phyloP scores from a whole-genome alignment of 2,329 filamentous ascomycete genomes.

The Neopestalotiopsis clavispora region DNA sequence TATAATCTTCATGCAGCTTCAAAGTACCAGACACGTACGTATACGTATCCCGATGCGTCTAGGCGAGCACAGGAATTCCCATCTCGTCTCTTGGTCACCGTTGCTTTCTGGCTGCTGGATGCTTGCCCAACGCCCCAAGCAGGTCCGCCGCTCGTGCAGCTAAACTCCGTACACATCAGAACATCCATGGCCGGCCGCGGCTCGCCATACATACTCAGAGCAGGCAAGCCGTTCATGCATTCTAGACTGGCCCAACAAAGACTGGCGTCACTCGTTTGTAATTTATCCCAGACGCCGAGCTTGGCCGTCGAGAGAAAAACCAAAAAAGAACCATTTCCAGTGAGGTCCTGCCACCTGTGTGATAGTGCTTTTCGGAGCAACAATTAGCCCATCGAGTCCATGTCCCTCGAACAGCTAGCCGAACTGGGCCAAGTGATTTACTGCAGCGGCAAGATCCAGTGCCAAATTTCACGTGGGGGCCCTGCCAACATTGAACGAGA shows the following conservation, averaged over 20 bases:
- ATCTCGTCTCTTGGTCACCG: no score
- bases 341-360: not conserved
- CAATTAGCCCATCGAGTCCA: constrained; percentile 7
- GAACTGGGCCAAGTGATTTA: not conserved
- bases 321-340: not conserved
- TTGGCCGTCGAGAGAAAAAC: not conserved
- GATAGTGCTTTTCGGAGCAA: constrained; percentile 2
- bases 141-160: no score
- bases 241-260: not conserved
- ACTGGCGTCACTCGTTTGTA: not conserved
- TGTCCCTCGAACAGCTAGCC: constrained; percentile 3
- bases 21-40: no score
- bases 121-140: no score
- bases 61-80: no score
- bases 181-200: not conserved
- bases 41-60: no score
- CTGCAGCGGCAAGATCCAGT: constrained; percentile 4
- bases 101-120: no score
- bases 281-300: not conserved
- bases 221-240: not conserved
- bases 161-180: no score
- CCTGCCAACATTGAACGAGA: not conserved
- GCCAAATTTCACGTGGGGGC: constrained; percentile 3
- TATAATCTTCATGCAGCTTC: no score
- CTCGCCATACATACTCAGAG: not conserved